Conservation (phyloP, 352 stramenopile genomes). For the Pythium brachiatum region DNA sequence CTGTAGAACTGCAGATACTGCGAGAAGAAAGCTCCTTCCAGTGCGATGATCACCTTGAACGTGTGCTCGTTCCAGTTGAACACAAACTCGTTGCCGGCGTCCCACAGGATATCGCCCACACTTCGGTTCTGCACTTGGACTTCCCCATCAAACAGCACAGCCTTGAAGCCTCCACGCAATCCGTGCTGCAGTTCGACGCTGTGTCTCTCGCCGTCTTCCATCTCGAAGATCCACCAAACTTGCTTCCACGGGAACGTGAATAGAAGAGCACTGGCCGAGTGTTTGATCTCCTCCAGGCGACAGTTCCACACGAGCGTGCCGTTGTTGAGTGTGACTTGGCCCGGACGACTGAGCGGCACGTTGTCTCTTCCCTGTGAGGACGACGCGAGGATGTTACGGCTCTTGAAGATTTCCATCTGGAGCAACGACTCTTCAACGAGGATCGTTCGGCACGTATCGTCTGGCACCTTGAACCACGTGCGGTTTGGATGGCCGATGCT, state of each 20-base stretch:
- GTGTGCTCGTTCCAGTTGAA: constrained; percentile 66
- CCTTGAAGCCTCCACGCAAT: constrained; percentile 69
- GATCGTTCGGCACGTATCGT: constrained; percentile 60
- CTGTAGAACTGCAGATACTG: constrained; percentile 83
- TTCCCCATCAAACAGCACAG: constrained; percentile 69
- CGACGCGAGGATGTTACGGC: constrained; percentile 62
- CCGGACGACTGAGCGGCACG: constrained; percentile 61
- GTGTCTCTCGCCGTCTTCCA: constrained; percentile 53
- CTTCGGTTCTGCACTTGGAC: constrained; percentile 62
- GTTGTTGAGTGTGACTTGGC: constrained; percentile 44
- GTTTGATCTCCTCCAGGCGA: constrained; percentile 82
- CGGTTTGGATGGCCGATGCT: constrained; percentile 75
- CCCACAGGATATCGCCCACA: constrained; percentile 75
- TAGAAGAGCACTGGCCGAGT: constrained; percentile 65
- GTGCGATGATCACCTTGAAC: constrained; percentile 73
- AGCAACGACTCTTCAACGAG: constrained; percentile 69
- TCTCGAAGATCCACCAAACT: constrained; percentile 80
- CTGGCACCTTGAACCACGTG: constrained; percentile 82
- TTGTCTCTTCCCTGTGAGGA: constrained; percentile 70
- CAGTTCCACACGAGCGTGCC: constrained; percentile 56
- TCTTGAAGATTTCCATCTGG: constrained; percentile 72
- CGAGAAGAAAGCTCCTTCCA: constrained; percentile 84
- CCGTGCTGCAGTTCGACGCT: constrained; percentile 78
- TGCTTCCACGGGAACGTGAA: constrained; percentile 89
- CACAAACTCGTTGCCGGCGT: constrained; percentile 68